These are phyloP conservation scores for Talaromyces borbonicus DNA, from an alignment of 495 filamentous ascomycete genomes.

Conservation along the genomic window DNA sequence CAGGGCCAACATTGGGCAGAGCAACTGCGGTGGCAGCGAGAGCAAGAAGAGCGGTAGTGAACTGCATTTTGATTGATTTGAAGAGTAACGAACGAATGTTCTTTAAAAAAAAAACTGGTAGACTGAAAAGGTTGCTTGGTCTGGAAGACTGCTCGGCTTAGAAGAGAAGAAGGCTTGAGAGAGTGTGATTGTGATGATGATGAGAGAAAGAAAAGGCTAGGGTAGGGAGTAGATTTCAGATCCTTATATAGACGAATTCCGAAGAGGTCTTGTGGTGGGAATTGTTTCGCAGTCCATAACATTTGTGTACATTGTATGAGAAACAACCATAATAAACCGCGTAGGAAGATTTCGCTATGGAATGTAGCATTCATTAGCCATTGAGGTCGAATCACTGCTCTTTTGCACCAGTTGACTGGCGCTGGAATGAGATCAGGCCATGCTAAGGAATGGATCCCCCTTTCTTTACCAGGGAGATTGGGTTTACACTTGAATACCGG, in stretches of 20 bases:
- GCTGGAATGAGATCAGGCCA: constrained; percentile 2
- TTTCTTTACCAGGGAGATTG: not conserved
- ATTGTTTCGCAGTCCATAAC: constrained; percentile 7
- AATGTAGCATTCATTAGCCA: constrained; percentile 4
- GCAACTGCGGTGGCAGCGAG: constrained; percentile 23
- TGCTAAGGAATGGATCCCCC: constrained; percentile 3
- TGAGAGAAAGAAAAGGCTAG: constrained; percentile 9
- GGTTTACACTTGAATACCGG: not conserved
- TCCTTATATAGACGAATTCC: constrained; percentile 30
- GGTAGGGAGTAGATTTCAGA: constrained; percentile 11
- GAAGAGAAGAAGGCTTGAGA: constrained; percentile 11
- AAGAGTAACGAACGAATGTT: constrained; percentile 12
- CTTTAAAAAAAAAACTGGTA: not conserved
- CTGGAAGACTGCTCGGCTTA: constrained; percentile 6
- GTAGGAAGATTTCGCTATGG: not conserved
- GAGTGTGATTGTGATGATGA: constrained; percentile 29
- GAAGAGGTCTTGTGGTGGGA: constrained; percentile 17
- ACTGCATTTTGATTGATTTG: constrained; percentile 33
- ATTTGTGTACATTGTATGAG: not conserved
- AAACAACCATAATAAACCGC: not conserved
- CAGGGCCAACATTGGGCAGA: constrained; percentile 12
- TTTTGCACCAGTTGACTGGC: not conserved
- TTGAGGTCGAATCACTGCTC: not conserved
- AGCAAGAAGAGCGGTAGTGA: constrained; percentile 21
- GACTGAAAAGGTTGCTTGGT: constrained; percentile 15